A percentile compares a stretch with the other conserved stretches of the same genome.
These are phyloP conservation scores for Penicillium sclerotiorum DNA, from an alignment of 2,329 filamentous ascomycete species.

Conservation along the genomic window DNA sequence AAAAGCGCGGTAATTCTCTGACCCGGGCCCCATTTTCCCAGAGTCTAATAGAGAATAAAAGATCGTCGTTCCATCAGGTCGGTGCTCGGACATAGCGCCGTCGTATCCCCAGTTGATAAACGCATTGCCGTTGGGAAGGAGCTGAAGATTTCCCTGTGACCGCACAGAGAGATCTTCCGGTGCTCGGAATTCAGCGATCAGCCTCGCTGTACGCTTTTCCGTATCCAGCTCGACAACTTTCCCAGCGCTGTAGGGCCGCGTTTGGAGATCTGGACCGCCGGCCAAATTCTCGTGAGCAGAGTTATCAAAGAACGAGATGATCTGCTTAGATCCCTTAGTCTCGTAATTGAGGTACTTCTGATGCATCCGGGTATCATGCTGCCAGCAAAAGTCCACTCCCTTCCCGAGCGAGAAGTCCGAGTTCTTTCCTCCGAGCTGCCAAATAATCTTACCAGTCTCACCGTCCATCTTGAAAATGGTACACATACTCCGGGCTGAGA, in stretches of 20 bases:
- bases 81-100: constrained; percentile 13
- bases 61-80: constrained; percentile 12
- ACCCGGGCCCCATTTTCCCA: constrained; percentile 10
- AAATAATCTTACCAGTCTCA: constrained; percentile 11
- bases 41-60: constrained; percentile 12
- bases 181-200: constrained; percentile 10
- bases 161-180: constrained; percentile 13
- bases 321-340: constrained; percentile 13
- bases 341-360: constrained; percentile 11
- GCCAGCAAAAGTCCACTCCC: constrained; percentile 12
- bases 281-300: constrained; percentile 15
- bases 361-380: constrained; percentile 16
- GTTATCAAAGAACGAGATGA: constrained; percentile 16
- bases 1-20: constrained; percentile 16
- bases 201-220: constrained; percentile 1
- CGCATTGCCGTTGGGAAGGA: constrained; percentile 15
- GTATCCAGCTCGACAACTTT: constrained; percentile 15
- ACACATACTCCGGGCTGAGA: constrained; percentile 18
- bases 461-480: constrained; percentile 17
- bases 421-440: constrained; percentile 12
- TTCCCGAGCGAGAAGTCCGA: constrained; percentile 12
- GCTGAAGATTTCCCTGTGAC: constrained; percentile 14
- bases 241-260: constrained; percentile 11
- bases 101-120: constrained; percentile 17
- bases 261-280: constrained; percentile 10